Evolutionary conservation across 2,329 filamentous ascomycete species (phyloP).

Genomic region (Parastagonospora nodorum): DNA sequence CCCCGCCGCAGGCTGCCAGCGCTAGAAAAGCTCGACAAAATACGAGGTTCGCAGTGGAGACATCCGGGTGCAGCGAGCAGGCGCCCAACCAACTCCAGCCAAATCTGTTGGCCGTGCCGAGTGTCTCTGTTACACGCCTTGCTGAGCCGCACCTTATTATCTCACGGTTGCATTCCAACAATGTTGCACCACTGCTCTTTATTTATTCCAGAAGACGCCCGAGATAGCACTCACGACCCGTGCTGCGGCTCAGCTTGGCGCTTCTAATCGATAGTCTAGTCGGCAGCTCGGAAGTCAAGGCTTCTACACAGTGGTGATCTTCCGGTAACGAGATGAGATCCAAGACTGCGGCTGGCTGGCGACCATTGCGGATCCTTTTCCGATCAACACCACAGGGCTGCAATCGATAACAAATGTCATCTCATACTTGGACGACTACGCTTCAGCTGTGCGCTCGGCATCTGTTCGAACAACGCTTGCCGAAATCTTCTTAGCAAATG

Average conservation of each 20-base stretch:
- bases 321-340: slow-evolving; percentile 2
- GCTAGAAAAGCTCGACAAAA: slow-evolving; percentile 22
- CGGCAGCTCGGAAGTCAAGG: too few species aligned
- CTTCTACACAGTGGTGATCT: too few species aligned
- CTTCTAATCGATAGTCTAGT: slow-evolving; percentile 24
- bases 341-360: neutral
- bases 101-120: slow-evolving; percentile 1
- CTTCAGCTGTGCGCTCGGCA: neutral
- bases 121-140: slow-evolving; percentile 13
- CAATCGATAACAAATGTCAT: neutral
- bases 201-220: slow-evolving; percentile 1
- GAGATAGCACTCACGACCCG: slow-evolving; percentile 5
- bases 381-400: slow-evolving; percentile 1
- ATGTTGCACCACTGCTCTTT: slow-evolving; percentile 6
- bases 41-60: slow-evolving; percentile 25
- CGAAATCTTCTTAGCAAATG: neutral
- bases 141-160: slow-evolving; percentile 18
- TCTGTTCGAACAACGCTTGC: neutral
- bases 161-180: slow-evolving; percentile 7
- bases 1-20: slow-evolving; percentile 5
- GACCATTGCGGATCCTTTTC: neutral
- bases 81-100: neutral
- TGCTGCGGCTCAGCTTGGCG: slow-evolving; percentile 14
- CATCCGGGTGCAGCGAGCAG: slow-evolving; percentile 8
- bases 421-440: neutral